Evolutionary conservation across 352 stramenopile genomes (phyloP).

Genomic region (Globisporangium mamillatum): DNA sequence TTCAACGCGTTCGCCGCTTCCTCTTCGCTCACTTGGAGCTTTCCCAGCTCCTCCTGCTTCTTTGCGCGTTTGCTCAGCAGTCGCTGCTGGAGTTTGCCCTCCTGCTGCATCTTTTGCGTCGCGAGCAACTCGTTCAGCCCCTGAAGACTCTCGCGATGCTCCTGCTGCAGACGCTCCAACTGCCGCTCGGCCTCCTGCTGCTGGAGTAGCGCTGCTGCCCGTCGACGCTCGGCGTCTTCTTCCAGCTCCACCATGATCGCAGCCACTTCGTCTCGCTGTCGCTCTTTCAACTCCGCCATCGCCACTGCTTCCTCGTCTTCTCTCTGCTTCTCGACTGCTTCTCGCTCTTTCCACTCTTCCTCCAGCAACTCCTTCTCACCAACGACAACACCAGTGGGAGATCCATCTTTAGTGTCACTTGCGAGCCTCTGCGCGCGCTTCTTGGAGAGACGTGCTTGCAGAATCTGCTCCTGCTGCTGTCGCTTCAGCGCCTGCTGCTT

Average conservation of each 20-base stretch:
- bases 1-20: slow-evolving; percentile 1
- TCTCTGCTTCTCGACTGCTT: background rate
- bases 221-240: slow-evolving; percentile 16
- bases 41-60: slow-evolving; percentile 16
- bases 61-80: slow-evolving; percentile 33
- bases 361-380: slow-evolving; percentile 1
- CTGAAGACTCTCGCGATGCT: slow-evolving; percentile 39
- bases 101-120: slow-evolving; percentile 36
- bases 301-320: slow-evolving; percentile 7
- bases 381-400: background rate
- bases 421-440: slow-evolving; percentile 21
- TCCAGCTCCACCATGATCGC: slow-evolving; percentile 12
- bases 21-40: background rate
- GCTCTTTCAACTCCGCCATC: slow-evolving; percentile 3
- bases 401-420: background rate
- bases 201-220: slow-evolving; percentile 23
- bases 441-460: slow-evolving; percentile 37
- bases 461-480: slow-evolving; percentile 34
- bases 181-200: slow-evolving; percentile 40
- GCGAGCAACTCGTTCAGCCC: slow-evolving; percentile 28
- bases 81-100: slow-evolving; percentile 43
- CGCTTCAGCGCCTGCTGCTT: slow-evolving; percentile 31
- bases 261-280: slow-evolving; percentile 23
- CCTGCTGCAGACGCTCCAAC: slow-evolving; percentile 39
- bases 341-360: slow-evolving; percentile 4